Conservation (phyloP, 495 filamentous ascomycete genomes). For the Hyaloscypha variabilis region DNA sequence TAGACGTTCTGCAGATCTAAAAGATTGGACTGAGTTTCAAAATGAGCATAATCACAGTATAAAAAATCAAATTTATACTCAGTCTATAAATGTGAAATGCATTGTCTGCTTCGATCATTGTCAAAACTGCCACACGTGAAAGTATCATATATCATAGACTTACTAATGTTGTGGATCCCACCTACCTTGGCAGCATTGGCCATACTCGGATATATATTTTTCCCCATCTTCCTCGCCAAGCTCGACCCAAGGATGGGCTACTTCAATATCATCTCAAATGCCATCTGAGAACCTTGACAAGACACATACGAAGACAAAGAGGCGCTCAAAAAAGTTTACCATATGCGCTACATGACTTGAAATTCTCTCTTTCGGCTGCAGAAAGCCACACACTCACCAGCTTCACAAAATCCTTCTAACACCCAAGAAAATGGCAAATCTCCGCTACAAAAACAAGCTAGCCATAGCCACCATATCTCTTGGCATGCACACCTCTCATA, state of each 20-base stretch:
- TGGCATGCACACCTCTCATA: conserved; percentile 50
- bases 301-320: background rate
- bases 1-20: too few species aligned
- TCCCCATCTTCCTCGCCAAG: background rate
- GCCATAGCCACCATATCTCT: conserved; percentile 5
- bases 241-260: background rate
- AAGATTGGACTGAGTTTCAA: too few species aligned
- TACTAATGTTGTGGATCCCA: too few species aligned
- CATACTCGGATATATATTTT: background rate
- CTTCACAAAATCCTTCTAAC: background rate
- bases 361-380: background rate
- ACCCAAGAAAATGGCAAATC: background rate
- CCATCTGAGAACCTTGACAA: too few species aligned
- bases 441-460: background rate
- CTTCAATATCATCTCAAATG: background rate
- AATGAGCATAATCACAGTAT: too few species aligned
- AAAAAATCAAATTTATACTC: too few species aligned
- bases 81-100: too few species aligned
- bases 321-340: background rate
- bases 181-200: too few species aligned
- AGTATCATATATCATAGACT: too few species aligned
- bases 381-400: background rate
- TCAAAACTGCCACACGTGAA: too few species aligned
- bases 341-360: background rate
- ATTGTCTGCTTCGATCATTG: too few species aligned